Conservation (phyloP, 2,329 filamentous ascomycete genomes). For the Paecilomyces sp. region DNA sequence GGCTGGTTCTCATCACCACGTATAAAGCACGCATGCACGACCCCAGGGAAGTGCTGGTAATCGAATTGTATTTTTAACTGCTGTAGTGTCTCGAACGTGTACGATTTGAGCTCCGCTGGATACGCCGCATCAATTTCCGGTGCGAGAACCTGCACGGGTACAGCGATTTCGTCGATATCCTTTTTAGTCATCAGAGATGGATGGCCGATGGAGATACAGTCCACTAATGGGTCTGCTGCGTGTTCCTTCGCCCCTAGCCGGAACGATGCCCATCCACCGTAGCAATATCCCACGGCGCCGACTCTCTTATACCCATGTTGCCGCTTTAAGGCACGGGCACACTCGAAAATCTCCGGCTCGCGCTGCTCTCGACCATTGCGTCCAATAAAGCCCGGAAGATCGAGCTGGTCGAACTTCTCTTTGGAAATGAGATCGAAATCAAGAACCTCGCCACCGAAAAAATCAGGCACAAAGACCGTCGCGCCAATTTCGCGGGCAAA, state of each 20-base stretch:
- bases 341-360: slow-evolving; percentile 30
- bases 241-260: slow-evolving; percentile 37
- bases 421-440: slow-evolving; percentile 19
- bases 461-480: slow-evolving; percentile 39
- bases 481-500: slow-evolving; percentile 39
- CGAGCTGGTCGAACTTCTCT: slow-evolving; percentile 25
- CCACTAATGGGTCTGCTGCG: slow-evolving; percentile 30
- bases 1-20: slow-evolving; percentile 34
- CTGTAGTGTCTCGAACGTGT: slow-evolving; percentile 34
- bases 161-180: slow-evolving; percentile 41
- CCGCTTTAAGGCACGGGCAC: slow-evolving; percentile 26
- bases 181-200: slow-evolving; percentile 36
- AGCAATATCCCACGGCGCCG: slow-evolving; percentile 45
- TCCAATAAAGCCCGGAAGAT: slow-evolving; percentile 31
- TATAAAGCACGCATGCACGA: slow-evolving; percentile 41
- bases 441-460: slow-evolving; percentile 31
- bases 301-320: slow-evolving; percentile 18
- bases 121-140: slow-evolving; percentile 42
- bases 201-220: slow-evolving; percentile 41
- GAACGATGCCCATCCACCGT: slow-evolving; percentile 46
- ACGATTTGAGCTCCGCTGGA: slow-evolving; percentile 40
- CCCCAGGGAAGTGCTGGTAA: slow-evolving; percentile 46
- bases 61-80: slow-evolving; percentile 37
- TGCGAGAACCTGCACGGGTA: slow-evolving; percentile 47
- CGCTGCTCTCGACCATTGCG: slow-evolving; percentile 32